Evolutionary conservation across 2,329 filamentous ascomycete species (phyloP), one percentile per base, ranked within the genome.

Genomic region (Alternaria infectoria): DNA sequence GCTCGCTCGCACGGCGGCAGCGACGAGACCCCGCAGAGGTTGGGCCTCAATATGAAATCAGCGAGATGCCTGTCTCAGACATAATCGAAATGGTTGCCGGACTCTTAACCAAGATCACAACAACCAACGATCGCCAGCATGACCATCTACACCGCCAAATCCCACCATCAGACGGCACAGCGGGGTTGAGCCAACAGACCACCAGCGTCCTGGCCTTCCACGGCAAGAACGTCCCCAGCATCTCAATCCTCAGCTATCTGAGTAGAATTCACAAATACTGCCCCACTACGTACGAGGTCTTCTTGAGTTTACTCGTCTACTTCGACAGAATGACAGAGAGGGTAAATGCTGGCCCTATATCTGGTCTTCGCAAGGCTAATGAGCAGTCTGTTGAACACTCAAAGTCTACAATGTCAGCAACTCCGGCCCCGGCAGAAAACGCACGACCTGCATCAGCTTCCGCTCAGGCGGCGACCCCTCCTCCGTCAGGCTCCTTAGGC

Each of bases 71-170:
- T 56, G 96, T 98, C 59, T 89, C 91, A 69, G 95, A 99, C 77
- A 93, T 99, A 71, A 99, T 99, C 77, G 95, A 98, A 81, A 98
- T 99, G 96, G 96, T 99, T 5, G 96, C 96, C 5, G 96, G 94
- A 7, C 86, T 99, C 23, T 85, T 99, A 66, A 97, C 95, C 60
- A 98, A 98, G 80, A 99, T 99, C 73, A 98, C 96, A 6, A 93
- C 93, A 4, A 97, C 95, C 61, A 99, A 99, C 77, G 96, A 99
- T 78, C 84, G 91, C 55, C 94, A 98, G 78, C 95, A 98, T 80
- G 93, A 97, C 77, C 92, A 94, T 67, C 82, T 97, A 69, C 93
- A 97, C 80, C 89, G 93, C 59, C 87, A 89, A 64, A 87, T 91
- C 64, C 87, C 89, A 5, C 84, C 87, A 9, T 83, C 88, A 6